Base-by-base conservation (phyloP, 2,329 filamentous ascomycete species). In the Trichophaea hybrida region DNA sequence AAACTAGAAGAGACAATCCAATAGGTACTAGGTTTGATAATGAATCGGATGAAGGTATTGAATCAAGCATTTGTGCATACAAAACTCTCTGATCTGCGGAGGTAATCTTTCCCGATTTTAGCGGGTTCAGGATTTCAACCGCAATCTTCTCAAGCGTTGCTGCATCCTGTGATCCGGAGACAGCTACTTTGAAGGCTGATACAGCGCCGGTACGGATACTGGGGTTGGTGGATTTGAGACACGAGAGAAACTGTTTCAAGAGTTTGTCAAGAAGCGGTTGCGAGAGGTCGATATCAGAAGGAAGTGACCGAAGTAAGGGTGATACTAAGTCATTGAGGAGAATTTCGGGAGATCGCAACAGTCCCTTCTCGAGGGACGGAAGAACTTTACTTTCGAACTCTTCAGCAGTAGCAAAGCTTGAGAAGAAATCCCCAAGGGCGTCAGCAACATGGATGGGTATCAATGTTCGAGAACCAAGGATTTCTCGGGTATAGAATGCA, bases 301-400 rank as follows among this genome's bases (percentile, higher is more conserved):
- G 82, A 5, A 98, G 75, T 33, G 87, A 81, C 6, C 77, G 72
- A 61, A 94, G 77, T 50, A 97, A 76, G 10, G 85, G 81, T 5
- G 84, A 80, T 54, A 97, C 74, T 31, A 96, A 77, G 64, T 88
- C 85, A 67, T 85, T 83, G 33, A 97, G 76, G 12, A 95, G 82
- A 48, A 96, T 84, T 73, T 98, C 93, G 1, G 93, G 94, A 6
- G 91, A 85, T 70, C 94, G 81, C 50, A 98, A 74, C 58, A 98
- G 78, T 5, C 86, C 84, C 73, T 95, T 96, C 70, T 98, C 93
- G 12, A 97, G 75, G 0, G 88, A 76, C 6, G 90, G 88, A 31
- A 94, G 77, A 35, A 97, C 70, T 48, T 91, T 81, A 64, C 81
- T 84, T 57, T 81, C 79, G 34, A 97, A 71, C 65, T 96, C 89